Conservation (phyloP, 2,329 filamentous ascomycete genomes). For the Sordariomycetes sp. region DNA sequence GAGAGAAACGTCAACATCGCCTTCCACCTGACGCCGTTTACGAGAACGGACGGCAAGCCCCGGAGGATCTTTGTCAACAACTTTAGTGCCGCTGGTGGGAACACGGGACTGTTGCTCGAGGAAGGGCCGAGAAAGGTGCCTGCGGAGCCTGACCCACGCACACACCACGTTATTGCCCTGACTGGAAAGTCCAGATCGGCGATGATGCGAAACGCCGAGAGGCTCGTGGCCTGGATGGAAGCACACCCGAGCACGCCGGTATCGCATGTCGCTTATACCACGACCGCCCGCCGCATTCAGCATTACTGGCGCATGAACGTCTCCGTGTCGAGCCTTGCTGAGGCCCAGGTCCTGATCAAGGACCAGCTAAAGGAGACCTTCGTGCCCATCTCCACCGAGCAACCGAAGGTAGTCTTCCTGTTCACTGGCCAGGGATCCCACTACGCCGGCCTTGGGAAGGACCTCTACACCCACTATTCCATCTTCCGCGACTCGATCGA, state of each 20-base stretch:
- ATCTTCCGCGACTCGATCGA: conserved; percentile 39
- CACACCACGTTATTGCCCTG: conserved; percentile 44
- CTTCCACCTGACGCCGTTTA: conserved; percentile 35
- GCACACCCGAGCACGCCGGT: conserved; percentile 36
- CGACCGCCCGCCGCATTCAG: conserved; percentile 51
- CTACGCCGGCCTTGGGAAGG: conserved; percentile 35
- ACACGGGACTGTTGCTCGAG: conserved; percentile 53
- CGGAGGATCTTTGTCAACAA: conserved; percentile 49
- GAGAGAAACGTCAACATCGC: conserved; percentile 47
- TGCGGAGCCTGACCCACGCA: conserved; percentile 37
- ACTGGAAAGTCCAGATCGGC: conserved; percentile 40
- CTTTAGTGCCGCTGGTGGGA: conserved; percentile 59
- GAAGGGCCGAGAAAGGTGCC: conserved; percentile 38
- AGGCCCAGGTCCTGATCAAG: conserved; percentile 31
- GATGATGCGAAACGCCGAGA: conserved; percentile 44
- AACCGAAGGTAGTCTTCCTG: conserved; percentile 28
- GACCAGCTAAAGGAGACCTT: conserved; percentile 41
- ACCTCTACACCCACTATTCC: conserved; percentile 31
- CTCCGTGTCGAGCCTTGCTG: conserved; percentile 23
- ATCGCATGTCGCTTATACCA: conserved; percentile 51
- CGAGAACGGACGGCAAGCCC: conserved; percentile 30
- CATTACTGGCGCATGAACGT: conserved; percentile 42
- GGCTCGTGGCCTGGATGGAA: conserved; percentile 39
- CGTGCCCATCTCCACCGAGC: conserved; percentile 33
- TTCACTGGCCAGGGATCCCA: conserved; percentile 45